Evolutionary conservation across 23 red algal species (phyloP), one percentile per base, ranked within the genome.

Genomic region (Gracilariopsis chorda): DNA sequence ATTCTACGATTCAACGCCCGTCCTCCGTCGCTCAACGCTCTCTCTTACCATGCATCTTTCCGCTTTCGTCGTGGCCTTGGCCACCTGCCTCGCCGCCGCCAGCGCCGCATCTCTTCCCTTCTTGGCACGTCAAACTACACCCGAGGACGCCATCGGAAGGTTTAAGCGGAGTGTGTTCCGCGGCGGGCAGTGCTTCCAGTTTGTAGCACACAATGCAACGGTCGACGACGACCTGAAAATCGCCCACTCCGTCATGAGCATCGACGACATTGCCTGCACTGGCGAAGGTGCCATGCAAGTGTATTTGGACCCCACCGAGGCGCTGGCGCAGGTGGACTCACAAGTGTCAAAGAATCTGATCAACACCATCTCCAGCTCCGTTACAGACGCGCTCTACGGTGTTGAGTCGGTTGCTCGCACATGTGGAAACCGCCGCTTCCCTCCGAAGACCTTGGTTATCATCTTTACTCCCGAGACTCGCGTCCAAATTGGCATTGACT

Each of bases 91-190:
- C 32, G 39, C 47, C 10, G 67, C 67, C 37, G 17, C 24, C 67
- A n/a, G n/a, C n/a, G 67, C 67, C 37, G 67, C 14, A 3, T 0
- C 7, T 36, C 10, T 73, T 36, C 39, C 32, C 5, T 23, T 73
- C 3, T 37, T 42, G 17, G 1, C 47, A 5, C 67, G 67, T 5
- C 67, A 73, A 46, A 73, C 67, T 42, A 34, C 28, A 6, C 39
- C 67, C 39, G 67, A 73, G 4, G 67, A 73, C 40, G 67, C 67
- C 67, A 73, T 73, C 67, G 67, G 67, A 20, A 35, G 20, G 19
- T 73, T 73, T 23, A 46, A 25, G 1, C 2, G n/a, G 2, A 7
- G 67, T 12, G 39, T 45, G 14, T 47, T 45, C 19, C 67, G 42
- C 20, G 67, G 67, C 40, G 67, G 67, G 1, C 6, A 1, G 11